These are phyloP conservation scores for Termitomyces eurrhizus DNA, from an alignment of 768 basidiomycete species.

Conservation along the genomic window DNA sequence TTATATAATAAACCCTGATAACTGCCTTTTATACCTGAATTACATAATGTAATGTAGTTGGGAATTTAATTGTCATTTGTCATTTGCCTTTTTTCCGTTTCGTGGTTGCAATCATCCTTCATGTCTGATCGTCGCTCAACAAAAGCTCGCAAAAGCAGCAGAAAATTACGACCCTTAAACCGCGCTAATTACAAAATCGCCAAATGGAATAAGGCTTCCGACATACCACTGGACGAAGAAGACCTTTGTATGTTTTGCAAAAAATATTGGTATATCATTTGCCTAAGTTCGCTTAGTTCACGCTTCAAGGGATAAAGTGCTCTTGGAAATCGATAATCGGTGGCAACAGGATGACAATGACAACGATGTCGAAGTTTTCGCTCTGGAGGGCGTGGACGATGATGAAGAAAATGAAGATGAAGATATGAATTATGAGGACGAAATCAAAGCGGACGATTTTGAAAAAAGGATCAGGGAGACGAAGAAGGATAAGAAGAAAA, in stretches of 20 bases:
- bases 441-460: constrained; percentile 20
- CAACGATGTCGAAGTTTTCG: constrained; percentile 82
- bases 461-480: constrained; percentile 17
- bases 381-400: constrained; percentile 54
- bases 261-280: background rate
- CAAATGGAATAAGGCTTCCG: constrained; percentile 63
- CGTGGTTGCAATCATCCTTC: background rate
- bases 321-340: constrained; percentile 59
- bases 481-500: constrained; percentile 19
- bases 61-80: no score
- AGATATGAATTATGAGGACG: constrained; percentile 33
- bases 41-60: no score
- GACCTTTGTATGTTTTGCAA: constrained; percentile 62
- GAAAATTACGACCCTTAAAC: constrained; percentile 45
- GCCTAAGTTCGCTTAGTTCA: constrained; percentile 49
- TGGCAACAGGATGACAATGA: constrained; percentile 43
- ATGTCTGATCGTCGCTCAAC: constrained; percentile 49
- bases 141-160: constrained; percentile 27
- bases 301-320: constrained; percentile 67
- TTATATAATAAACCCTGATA: no score
- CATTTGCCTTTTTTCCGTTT: background rate
- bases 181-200: constrained; percentile 50
- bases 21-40: no score
- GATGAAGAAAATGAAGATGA: constrained; percentile 35
- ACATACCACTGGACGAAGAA: constrained; percentile 75